Percentiles rank a stretch among this genome's conserved stretches.
These are phyloP conservation scores for Salix viminalis DNA, from an alignment of 345 rosid genomes.

Conservation along the genomic window DNA sequence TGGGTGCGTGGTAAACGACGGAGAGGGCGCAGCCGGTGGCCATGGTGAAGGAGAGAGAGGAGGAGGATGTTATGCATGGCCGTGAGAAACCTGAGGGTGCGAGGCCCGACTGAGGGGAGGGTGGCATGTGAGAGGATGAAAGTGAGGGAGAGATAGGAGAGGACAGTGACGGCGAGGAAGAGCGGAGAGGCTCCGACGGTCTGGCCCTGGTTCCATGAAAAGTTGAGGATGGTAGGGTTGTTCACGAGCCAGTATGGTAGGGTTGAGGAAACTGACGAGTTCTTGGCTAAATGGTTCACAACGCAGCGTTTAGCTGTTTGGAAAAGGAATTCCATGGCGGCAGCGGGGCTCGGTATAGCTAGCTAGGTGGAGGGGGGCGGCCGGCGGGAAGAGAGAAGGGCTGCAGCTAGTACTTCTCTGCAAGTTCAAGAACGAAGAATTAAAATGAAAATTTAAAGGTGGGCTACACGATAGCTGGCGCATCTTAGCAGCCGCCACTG, in stretches of 20 bases:
- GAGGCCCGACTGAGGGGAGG: slow-evolving; percentile 25
- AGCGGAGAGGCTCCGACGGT: slow-evolving; percentile 50
- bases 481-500: too few species aligned
- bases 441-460: too few species aligned
- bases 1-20: slow-evolving; percentile 22
- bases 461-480: too few species aligned
- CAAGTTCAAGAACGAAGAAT: too few species aligned
- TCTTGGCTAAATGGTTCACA: not conserved
- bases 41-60: slow-evolving; percentile 56
- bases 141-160: slow-evolving; percentile 47
- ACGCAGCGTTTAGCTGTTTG: not conserved
- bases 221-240: slow-evolving; percentile 49
- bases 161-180: slow-evolving; percentile 41
- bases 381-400: not conserved
- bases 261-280: slow-evolving; percentile 11
- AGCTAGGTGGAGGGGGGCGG: not conserved
- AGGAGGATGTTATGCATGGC: slow-evolving; percentile 65
- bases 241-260: slow-evolving; percentile 48
- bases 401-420: not conserved
- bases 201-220: slow-evolving; percentile 48
- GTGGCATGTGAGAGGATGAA: slow-evolving; percentile 33
- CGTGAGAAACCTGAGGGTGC: slow-evolving; percentile 49
- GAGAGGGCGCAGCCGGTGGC: slow-evolving; percentile 65
- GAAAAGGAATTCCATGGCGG: slow-evolving; percentile 8
- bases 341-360: not conserved